These are phyloP conservation scores for Prunella vulgaris DNA, from an alignment of 257 asterid species.

Conservation along the genomic window DNA sequence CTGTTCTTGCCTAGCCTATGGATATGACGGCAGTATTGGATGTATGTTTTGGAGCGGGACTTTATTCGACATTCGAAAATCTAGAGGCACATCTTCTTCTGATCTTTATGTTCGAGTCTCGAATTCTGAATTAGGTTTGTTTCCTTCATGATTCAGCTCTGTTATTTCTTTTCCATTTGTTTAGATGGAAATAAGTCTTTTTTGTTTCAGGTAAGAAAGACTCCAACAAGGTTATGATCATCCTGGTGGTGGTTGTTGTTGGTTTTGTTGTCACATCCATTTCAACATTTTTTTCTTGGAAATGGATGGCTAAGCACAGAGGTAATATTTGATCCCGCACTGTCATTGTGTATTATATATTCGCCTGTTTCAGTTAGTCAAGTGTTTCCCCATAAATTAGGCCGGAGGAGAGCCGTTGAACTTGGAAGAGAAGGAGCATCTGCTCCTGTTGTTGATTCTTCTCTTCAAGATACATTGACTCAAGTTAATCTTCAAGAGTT, in stretches of 20 bases:
- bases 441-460: too few species aligned
- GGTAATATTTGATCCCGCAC: slow-evolving; percentile 28
- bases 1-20: slow-evolving; percentile 56
- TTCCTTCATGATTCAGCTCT: too few species aligned
- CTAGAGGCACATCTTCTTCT: slow-evolving; percentile 11
- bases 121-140: background rate
- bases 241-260: slow-evolving; percentile 19
- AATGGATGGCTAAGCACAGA: slow-evolving; percentile 29
- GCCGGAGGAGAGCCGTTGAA: background rate
- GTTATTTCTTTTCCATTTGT: too few species aligned
- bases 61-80: slow-evolving; percentile 39
- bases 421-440: background rate
- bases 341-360: too few species aligned
- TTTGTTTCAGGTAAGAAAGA: slow-evolving; percentile 25
- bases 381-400: slow-evolving; percentile 15
- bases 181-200: background rate
- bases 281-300: slow-evolving; percentile 28
- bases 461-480: too few species aligned
- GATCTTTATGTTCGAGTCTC: background rate
- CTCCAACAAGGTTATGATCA: slow-evolving; percentile 13
- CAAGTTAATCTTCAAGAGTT: background rate
- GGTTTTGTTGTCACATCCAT: slow-evolving; percentile 16
- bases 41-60: slow-evolving; percentile 50
- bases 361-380: background rate
- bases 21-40: slow-evolving; percentile 30